Percentiles rank a stretch among this genome's conserved stretches.
Evolutionary conservation across 176 grass and related monocot genomes (phyloP).

Genomic region (Carex scoparia): DNA sequence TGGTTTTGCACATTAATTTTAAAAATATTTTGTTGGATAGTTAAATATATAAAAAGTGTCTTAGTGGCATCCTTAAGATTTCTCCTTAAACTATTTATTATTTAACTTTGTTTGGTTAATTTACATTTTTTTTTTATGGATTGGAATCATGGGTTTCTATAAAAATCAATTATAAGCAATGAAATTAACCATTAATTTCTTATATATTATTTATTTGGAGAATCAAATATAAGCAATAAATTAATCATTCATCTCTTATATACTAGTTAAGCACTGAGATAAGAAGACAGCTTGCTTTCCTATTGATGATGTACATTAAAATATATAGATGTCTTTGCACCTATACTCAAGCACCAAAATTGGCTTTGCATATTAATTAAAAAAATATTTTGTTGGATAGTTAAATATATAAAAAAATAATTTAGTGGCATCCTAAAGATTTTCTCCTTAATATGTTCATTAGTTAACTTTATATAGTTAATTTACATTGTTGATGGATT

Average conservation of each 20-base stretch:
- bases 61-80: neutral
- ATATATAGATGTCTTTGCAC: neutral
- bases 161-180: neutral
- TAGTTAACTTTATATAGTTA: neutral
- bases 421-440: neutral
- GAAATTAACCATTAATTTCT: neutral
- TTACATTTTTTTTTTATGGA: neutral
- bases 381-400: neutral
- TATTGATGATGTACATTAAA: neutral
- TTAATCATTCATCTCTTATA: neutral
- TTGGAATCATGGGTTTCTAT: neutral
- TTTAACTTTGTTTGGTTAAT: neutral
- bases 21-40: neutral
- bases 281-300: slow-evolving; percentile 5
- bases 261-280: slow-evolving; percentile 16
- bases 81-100: neutral
- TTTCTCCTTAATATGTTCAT: neutral
- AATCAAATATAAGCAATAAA: neutral
- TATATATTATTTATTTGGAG: neutral
- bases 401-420: neutral
- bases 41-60: neutral
- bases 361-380: neutral
- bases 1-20: neutral
- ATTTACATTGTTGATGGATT: neutral
- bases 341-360: slow-evolving; percentile 4